Evolutionary conservation across 768 basidiomycete genomes (phyloP).

Genomic region (Stropharia rugosoannulata): DNA sequence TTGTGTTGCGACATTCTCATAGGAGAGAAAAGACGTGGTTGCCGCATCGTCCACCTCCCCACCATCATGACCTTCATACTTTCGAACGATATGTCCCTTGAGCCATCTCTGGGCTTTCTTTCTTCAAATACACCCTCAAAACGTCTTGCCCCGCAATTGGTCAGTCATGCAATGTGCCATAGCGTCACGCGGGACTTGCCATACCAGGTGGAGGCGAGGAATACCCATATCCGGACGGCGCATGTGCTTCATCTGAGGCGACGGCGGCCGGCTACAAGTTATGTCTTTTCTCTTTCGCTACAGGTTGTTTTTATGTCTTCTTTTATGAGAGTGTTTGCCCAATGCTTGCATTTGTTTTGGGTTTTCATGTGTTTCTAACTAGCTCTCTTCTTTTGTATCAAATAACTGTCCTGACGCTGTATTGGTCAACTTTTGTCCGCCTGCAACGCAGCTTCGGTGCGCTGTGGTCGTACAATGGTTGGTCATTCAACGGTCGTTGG

Average conservation of each 20-base stretch:
- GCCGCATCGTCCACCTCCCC: not conserved
- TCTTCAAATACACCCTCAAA: not conserved
- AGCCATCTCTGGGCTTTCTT: not conserved
- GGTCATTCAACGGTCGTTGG: not conserved
- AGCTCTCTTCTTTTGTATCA: constrained; percentile 9
- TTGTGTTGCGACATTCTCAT: not conserved
- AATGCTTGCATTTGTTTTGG: not conserved
- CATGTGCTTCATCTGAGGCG: not conserved
- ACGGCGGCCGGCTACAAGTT: not conserved
- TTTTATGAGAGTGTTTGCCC: constrained; percentile 1
- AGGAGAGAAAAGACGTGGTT: constrained; percentile 1
- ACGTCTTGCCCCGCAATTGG: not conserved
- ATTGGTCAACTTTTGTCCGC: not conserved
- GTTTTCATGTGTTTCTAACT: not conserved
- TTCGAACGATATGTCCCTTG: not conserved
- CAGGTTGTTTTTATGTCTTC: constrained; percentile 3
- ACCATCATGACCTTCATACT: not conserved
- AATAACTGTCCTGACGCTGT: constrained; percentile 3
- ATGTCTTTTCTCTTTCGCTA: not conserved
- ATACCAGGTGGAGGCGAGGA: constrained; percentile 1
- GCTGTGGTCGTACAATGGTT: not conserved
- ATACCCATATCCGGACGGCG: constrained; percentile 1
- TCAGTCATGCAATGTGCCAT: not conserved
- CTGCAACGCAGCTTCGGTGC: not conserved
- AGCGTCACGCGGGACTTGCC: not conserved